Evolutionary conservation across 805 yeast genomes (phyloP), one percentile per base, ranked within the genome.

Genomic region (Nakazawaea laoshanensis): DNA sequence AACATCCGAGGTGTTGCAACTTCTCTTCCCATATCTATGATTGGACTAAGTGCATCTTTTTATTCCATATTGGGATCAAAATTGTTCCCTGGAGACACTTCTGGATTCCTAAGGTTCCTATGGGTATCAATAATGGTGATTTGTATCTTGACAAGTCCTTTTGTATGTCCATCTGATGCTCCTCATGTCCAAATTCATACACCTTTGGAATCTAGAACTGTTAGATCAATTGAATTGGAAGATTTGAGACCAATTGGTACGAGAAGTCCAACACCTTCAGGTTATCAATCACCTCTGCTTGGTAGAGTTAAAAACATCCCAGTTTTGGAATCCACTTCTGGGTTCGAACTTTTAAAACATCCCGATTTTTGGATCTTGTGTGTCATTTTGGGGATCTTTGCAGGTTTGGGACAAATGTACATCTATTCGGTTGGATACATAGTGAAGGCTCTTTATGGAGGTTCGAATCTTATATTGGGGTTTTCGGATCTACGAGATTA

Each of bases 351-450:
- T 4, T 33, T 59, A 10, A 48, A 35, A 11, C 42, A 46, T 15
- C 27, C 43, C 0, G 52, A 57, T 12, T 81, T 75, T 45, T 67
- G 83, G 66, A 48, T 62, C 5, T 66, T 77, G 35, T 63, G 66
- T 24, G 16, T 59, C 2, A 52, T 72, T 12, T 57, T 77, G 19
- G 73, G 85, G 1, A 42, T 77, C 14, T 47, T 72, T 12, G 71
- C 81, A 7, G 88, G 86, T 0, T 49, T 74, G 36, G 81, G 87
- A 18, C 89, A 81, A 45, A 70, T 78, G 69, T 83, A 77, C 48
- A 82, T 82, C 25, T 79, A 75, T 43, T 72, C 84, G 0, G 72
- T 81, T 24, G 94, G 94, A 0, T 78, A 75, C 45, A 70, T 81
- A 44, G 81, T 77, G 10, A 59, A 61, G 32, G 70, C 81, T 0